Percentiles rank a stretch among this genome's conserved stretches.
These are phyloP conservation scores for Salvia sclarea DNA, from an alignment of 305 asterid genomes.

Conservation along the genomic window DNA sequence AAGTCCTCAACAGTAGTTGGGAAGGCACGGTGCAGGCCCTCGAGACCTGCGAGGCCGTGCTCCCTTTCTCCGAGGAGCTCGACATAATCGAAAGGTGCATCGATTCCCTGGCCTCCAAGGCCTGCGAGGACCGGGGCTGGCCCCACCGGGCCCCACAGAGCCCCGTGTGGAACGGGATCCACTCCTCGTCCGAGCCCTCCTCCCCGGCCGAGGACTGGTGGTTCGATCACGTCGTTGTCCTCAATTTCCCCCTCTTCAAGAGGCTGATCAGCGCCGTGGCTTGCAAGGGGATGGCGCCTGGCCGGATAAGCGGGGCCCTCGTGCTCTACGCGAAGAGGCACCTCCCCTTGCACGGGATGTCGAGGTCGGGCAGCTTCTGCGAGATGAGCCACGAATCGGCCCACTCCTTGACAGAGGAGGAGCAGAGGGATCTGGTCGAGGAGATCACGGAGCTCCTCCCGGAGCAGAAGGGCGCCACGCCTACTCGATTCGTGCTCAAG, in stretches of 20 bases:
- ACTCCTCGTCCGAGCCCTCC: constrained; percentile 32
- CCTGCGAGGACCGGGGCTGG: constrained; percentile 40
- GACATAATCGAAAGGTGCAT: constrained; percentile 46
- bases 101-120: constrained; percentile 41
- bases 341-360: constrained; percentile 40
- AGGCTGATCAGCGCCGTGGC: constrained; percentile 36
- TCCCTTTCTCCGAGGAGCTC: constrained; percentile 47
- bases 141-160: constrained; percentile 22
- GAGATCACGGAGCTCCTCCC: constrained; percentile 51
- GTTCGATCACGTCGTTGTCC: constrained; percentile 42
- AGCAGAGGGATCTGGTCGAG: constrained; percentile 48
- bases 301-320: constrained; percentile 34
- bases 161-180: constrained; percentile 40
- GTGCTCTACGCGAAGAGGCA: constrained; percentile 42
- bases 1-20: constrained; percentile 39
- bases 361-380: constrained; percentile 20
- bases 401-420: constrained; percentile 35
- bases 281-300: constrained; percentile 38
- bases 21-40: constrained; percentile 40
- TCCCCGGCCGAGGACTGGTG: constrained; percentile 43
- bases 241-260: constrained; percentile 40
- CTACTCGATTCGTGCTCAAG: constrained; percentile 43
- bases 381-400: constrained; percentile 19
- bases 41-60: constrained; percentile 39
- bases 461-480: constrained; percentile 39